Base-by-base conservation (phyloP, 768 basidiomycete genomes). In the Strobilomyces dryophilus region DNA sequence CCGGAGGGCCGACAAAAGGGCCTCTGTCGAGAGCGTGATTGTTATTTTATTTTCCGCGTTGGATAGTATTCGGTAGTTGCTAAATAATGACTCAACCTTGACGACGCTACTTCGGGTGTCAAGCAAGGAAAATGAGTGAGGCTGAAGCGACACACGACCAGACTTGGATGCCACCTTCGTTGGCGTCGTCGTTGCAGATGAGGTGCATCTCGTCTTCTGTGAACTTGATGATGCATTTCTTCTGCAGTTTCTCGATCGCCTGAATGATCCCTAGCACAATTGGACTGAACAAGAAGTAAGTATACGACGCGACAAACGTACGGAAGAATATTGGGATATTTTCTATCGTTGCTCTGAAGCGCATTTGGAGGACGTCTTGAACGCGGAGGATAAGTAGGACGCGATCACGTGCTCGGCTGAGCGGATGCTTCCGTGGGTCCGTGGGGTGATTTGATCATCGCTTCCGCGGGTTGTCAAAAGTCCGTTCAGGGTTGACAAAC, bases 111-210 rank as follows among this genome's bases (percentile, higher is more conserved):
- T 37, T 48, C 18, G 1, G 44, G 36, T 12, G 54, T 66, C 36
- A 61, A 46, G 53, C 4, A 47, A 17, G 26, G 35, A n/a, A n/a
- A 43, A 5, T n/a, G 7, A 14, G 5, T 69, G 40, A 45, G 76
- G 24, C 72, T 74, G 75, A 31, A 32, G 35, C 2, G 18, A 71
- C 82, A 50, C 51, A 83, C 82, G 80, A 80, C 92, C 92, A 94
- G 47, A 94, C 89, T 66, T 94, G 92, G 5, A 92, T 83, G 4
- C 89, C 89, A 1, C 88, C 89, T 60, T 91, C 89, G 60, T 84
- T 86, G 36, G 81, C 79, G 49, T 91, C 88, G 46, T 76, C 80
- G 53, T 87, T 85, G 74, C 92, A 94, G 50, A 95, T 92, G 53
- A 94, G 82, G 55, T 85, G 84, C 76, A 93, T 84, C 35, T 80